Evolutionary conservation across 495 filamentous ascomycete species (phyloP), one percentile per base, ranked within the genome.

Genomic region (Pseudomonodictys pantanalensis): DNA sequence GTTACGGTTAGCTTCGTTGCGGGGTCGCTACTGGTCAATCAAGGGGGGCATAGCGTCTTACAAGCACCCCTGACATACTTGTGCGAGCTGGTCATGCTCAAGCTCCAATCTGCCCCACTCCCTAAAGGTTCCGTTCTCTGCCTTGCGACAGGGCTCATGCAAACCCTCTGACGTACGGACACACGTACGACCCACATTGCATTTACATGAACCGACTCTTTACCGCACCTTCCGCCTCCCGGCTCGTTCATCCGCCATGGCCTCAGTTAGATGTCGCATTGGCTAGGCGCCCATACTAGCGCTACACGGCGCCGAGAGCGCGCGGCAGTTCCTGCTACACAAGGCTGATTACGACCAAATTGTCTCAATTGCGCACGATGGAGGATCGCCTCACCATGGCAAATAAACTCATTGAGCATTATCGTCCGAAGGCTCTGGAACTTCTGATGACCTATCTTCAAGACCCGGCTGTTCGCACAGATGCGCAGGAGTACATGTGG

Each of bases 21-120:
- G 8, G 41, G 41, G 41, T 44, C 41, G 41, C 41, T 44, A 10
- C 41, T 18, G 41, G 41, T 44, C 41, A 44, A 44, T 44, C 41
- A 18, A 44, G 41, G 22, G 41, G 41, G 41, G 41, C 41, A 44
- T 44, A 44, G 41, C 41, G 41, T 44, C 18, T 44, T 18, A 44
- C 41, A 44, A 44, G 41, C 41, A 44, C 41, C 41, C 41, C 41
- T 44, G 41, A 18, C 41, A 44, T 20, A 44, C 22, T 44, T 9
- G 41, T 9, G 11, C 41, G 8, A 9, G 18, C 9, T 44, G 41
- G 22, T 44, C 10, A 44, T 44, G 41, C 45, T 49, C 45, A 49
- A 49, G 24, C 45, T 49, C 7, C 7, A 10, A 49, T 49, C 45
- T 49, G 45, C 45, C 45, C 45, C 45, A 49, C 45, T 49, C 29